These are phyloP conservation scores for Rhododendron williamsianum DNA, from an alignment of 148 eudicot species.

Conservation along the genomic window DNA sequence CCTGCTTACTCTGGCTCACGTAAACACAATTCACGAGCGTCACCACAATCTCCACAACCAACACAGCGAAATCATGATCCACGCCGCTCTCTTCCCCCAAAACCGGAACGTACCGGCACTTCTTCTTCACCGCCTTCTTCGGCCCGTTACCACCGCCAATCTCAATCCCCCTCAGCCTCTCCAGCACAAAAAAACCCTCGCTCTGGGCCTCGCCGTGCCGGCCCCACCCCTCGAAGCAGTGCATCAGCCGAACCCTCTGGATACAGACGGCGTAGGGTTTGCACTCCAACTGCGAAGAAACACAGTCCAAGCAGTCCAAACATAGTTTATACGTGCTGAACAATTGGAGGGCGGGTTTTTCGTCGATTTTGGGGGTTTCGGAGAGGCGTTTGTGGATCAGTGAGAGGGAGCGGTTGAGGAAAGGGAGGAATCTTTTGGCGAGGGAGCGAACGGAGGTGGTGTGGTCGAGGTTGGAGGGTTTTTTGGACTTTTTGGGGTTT, in stretches of 20 bases:
- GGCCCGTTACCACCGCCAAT: conserved; percentile 12
- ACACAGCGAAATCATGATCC: conserved; percentile 41
- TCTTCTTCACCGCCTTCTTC: conserved; percentile 8
- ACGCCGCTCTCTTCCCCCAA: conserved; percentile 11
- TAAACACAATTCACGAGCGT: conserved; percentile 46
- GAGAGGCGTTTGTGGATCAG: conserved; percentile 61
- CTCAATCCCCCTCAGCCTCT: conserved; percentile 24
- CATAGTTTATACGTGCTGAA: conserved; percentile 43
- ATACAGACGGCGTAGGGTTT: conserved; percentile 46
- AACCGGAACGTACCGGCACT: conserved; percentile 30
- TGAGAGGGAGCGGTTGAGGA: conserved; percentile 43
- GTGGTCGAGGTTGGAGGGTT: conserved; percentile 24
- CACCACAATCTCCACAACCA: conserved; percentile 56
- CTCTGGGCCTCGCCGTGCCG: conserved; percentile 40
- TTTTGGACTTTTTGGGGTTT: conserved; percentile 27
- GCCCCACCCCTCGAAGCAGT: conserved; percentile 57
- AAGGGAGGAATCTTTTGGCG: conserved; percentile 46
- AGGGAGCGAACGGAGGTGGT: conserved; percentile 41
- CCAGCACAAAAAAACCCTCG: conserved; percentile 56
- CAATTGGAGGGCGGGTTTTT: conserved; percentile 18
- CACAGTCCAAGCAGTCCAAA: conserved; percentile 39
- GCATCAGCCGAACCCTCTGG: conserved; percentile 51
- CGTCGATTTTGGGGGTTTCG: conserved; percentile 40
- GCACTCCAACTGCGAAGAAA: conserved; percentile 44
- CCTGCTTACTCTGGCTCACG: conserved; percentile 40